Evolutionary conservation across 169 alveolate genomes (phyloP), one percentile per base, ranked within the genome.

Genomic region (Sarcocystis neurona): DNA sequence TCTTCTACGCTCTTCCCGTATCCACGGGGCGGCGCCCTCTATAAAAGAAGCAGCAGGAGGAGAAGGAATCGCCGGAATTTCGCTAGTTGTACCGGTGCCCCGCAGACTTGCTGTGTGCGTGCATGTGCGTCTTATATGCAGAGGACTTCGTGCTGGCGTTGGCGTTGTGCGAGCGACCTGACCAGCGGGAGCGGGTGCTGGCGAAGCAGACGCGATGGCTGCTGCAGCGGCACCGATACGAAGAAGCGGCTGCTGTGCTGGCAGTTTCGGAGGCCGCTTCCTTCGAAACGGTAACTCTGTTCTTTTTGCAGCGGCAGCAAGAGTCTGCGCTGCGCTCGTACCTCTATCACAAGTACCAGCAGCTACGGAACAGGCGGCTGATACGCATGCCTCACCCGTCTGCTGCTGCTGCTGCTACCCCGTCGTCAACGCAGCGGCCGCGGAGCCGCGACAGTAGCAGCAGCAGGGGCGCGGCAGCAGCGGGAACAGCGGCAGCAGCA

Each of bases 131-230:
- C 39, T 34, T 4, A 6, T 5, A 20, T 3, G 10, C 84, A 75
- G 84, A 44, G 32, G 34, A 75, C 44, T 75, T 44, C 43, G 84
- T 39, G 32, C 8, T 46, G 23, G 84, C 84, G 15, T 66, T 46
- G 2, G 12, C 66, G 23, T 43, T 44, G 68, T 75, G 84, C 66
- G 10, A 41, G 4, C 43, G 68, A 0, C 44, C 84, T 15, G 84
- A 39, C 23, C 84, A 75, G 84, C 84, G 84, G 20, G 84, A 75
- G 66, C 41, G 66, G 34, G 84, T 75, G n/a, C 0, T 75, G 27
- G 60, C 27, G 27, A 10, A 41, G 47, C 84, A 75, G 44, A 66
- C 84, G 18, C 18, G 6, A 0, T 44, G 66, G 84, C 66, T 23
- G 41, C 1, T 75, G 32, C n/a, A 46, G 23, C 84, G 66, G 6